phyloP scores from a whole-genome alignment of 106 monocot species.

The Allium cepa region DNA sequence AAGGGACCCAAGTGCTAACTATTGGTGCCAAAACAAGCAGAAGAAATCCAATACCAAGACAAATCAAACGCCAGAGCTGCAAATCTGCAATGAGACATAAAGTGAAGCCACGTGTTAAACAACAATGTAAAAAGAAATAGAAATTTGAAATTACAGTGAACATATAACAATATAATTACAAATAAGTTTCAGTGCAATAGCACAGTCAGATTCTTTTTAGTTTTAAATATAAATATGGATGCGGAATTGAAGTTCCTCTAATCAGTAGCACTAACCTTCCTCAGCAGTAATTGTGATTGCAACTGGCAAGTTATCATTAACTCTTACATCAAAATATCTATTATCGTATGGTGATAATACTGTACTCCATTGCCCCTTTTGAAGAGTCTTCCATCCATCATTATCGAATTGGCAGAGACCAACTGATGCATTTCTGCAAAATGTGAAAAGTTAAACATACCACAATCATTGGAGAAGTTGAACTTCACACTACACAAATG shows the following conservation, averaged over 20 bases:
- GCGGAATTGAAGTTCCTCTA: background rate
- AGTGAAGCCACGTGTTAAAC: background rate
- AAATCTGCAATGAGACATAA: conserved; percentile 42
- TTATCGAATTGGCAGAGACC: conserved; percentile 53
- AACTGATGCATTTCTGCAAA: conserved; percentile 67
- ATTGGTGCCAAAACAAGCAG: conserved; percentile 68
- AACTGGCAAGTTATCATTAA: conserved; percentile 26
- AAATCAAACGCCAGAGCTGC: conserved; percentile 82
- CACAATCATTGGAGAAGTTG: too few species aligned
- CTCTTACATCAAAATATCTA: conserved; percentile 65
- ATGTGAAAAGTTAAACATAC: background rate
- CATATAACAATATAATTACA: background rate
- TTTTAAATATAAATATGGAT: background rate
- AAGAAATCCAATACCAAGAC: conserved; percentile 73
- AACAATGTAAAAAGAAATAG: background rate
- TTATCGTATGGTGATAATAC: conserved; percentile 65
- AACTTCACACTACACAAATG: too few species aligned
- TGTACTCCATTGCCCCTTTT: conserved; percentile 56
- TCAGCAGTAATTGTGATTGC: conserved; percentile 39
- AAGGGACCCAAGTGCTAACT: conserved; percentile 82
- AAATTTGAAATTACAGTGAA: background rate
- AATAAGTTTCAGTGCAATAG: too few species aligned
- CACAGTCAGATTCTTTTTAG: too few species aligned
- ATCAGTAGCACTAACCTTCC: conserved; percentile 38
- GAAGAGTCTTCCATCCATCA: conserved; percentile 59